phyloP scores from a whole-genome alignment of 768 basidiomycete species.

The Boletus reticuloceps region DNA sequence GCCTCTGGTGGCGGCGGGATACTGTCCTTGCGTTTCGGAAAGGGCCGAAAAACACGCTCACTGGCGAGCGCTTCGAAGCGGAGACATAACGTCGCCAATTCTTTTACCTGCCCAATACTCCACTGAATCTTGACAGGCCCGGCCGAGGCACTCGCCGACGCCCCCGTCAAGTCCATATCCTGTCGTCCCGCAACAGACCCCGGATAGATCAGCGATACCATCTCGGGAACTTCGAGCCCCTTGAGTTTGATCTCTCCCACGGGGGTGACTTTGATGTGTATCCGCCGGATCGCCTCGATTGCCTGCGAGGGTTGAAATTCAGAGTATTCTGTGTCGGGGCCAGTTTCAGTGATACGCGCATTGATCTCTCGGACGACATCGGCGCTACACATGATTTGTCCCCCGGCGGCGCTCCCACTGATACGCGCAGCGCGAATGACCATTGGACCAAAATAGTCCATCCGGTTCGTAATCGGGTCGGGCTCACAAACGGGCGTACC shows the following conservation, averaged over 20 bases:
- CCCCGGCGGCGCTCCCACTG: slow-evolving; percentile 77
- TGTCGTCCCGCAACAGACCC: slow-evolving; percentile 67
- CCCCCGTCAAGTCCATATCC: slow-evolving; percentile 43
- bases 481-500: slow-evolving; percentile 86
- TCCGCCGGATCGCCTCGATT: slow-evolving; percentile 70
- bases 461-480: slow-evolving; percentile 87
- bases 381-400: slow-evolving; percentile 89
- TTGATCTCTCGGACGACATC: slow-evolving; percentile 83
- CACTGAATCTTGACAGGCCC: slow-evolving; percentile 50
- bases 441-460: slow-evolving; percentile 98
- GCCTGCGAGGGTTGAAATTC: slow-evolving; percentile 54
- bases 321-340: slow-evolving; percentile 60
- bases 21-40: slow-evolving; percentile 35
- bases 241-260: slow-evolving; percentile 93
- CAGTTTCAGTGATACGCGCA: slow-evolving; percentile 53
- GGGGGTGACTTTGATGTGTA: slow-evolving; percentile 67
- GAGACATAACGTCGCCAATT: slow-evolving; percentile 70
- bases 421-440: slow-evolving; percentile 93
- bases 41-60: slow-evolving; percentile 53
- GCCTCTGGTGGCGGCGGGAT: slow-evolving; percentile 17
- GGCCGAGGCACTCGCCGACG: slow-evolving; percentile 10
- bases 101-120: slow-evolving; percentile 70
- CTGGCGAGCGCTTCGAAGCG: slow-evolving; percentile 77
- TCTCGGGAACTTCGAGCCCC: slow-evolving; percentile 89
- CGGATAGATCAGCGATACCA: slow-evolving; percentile 83